Conservation (phyloP, 2,329 filamentous ascomycete species). For the Basipetospora chlamydospora region DNA sequence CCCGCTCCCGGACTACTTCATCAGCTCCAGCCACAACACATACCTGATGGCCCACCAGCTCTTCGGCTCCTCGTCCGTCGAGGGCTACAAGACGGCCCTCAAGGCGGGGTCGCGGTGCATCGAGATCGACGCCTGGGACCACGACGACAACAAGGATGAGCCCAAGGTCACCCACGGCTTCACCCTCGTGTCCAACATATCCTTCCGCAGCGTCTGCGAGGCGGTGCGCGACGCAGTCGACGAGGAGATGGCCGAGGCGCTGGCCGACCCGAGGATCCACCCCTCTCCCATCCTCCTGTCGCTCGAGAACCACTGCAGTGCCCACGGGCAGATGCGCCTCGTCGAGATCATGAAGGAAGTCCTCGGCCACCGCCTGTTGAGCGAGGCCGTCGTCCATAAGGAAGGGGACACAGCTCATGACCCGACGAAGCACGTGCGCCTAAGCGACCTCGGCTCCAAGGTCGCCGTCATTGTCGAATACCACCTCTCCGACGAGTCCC, state of each 20-base stretch:
- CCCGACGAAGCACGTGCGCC: constrained; percentile 36
- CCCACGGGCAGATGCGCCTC: constrained; percentile 43
- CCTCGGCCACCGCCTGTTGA: constrained; percentile 45
- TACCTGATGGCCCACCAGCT: constrained; percentile 59
- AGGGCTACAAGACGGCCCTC: constrained; percentile 49
- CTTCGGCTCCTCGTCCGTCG: constrained; percentile 45
- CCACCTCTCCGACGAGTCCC: constrained; percentile 38
- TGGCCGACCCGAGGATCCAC: constrained; percentile 15
- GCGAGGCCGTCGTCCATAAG: constrained; percentile 38
- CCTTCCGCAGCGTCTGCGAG: constrained; percentile 51
- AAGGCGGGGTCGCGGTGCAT: constrained; percentile 52
- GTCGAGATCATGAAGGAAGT: constrained; percentile 52
- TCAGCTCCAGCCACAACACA: constrained; percentile 61
- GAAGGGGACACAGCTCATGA: constrained; percentile 20
- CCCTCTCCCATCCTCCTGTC: constrained; percentile 48
- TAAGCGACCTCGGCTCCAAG: constrained; percentile 45
- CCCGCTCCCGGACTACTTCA: constrained; percentile 54
- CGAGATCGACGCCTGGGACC: constrained; percentile 62
- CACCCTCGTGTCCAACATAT: constrained; percentile 50
- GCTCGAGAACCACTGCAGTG: constrained; percentile 51
- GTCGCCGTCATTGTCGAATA: constrained; percentile 56
- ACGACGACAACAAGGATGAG: constrained; percentile 42
- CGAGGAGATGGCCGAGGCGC: constrained; percentile 32
- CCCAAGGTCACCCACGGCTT: constrained; percentile 59
- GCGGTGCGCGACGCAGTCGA: constrained; percentile 49